These are phyloP conservation scores for Pseudopithomyces maydicus DNA, from an alignment of 2,329 filamentous ascomycete genomes.

Conservation along the genomic window DNA sequence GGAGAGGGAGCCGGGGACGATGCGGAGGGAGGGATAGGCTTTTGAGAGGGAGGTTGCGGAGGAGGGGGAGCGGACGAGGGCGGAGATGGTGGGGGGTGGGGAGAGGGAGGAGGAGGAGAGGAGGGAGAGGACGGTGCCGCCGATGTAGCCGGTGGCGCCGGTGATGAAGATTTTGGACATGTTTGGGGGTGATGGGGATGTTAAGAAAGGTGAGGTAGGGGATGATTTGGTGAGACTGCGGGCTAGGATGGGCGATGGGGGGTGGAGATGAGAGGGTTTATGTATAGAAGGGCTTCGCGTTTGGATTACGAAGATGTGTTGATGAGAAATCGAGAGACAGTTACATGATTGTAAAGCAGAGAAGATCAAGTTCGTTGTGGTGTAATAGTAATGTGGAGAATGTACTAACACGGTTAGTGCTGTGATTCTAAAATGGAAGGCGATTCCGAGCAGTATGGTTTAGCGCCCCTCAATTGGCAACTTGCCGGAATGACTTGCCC, in stretches of 20 bases:
- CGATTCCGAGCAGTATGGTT: neutral
- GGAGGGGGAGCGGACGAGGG: too few species aligned
- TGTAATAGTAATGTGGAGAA: neutral
- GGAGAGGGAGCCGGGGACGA: too few species aligned
- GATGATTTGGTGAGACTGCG: too few species aligned
- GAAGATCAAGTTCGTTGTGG: neutral
- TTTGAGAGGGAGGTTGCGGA: too few species aligned
- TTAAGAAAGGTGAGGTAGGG: too few species aligned
- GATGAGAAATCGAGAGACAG: too few species aligned
- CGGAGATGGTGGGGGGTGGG: neutral
- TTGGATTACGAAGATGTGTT: too few species aligned
- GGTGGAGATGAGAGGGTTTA: too few species aligned
- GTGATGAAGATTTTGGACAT: neutral
- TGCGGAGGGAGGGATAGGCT: too few species aligned
- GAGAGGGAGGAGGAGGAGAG: neutral
- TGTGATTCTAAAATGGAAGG: neutral
- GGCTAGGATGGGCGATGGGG: too few species aligned
- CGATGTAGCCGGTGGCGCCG: slow-evolving; percentile 12
- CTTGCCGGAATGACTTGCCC: neutral
- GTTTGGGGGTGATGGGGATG: too few species aligned
- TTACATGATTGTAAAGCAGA: neutral
- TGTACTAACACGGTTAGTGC: neutral
- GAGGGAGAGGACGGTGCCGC: slow-evolving; percentile 6
- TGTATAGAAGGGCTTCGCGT: too few species aligned
- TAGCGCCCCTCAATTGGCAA: neutral